phyloP scores from a whole-genome alignment of 352 stramenopile genomes.

The Phytophthora foliorum region DNA sequence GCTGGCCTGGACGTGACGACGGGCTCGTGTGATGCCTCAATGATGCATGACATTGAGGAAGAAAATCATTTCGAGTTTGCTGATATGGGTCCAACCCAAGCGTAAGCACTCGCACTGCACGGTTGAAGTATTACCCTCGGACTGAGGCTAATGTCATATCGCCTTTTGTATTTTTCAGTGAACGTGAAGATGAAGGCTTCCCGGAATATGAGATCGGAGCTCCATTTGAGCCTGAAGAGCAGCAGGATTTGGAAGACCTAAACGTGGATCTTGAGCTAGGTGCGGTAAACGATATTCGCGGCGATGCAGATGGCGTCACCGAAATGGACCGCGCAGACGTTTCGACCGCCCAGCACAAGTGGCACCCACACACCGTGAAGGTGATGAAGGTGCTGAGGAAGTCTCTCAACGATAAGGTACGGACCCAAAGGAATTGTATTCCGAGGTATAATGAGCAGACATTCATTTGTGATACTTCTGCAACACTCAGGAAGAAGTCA shows the following conservation, averaged over 20 bases:
- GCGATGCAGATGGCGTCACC: constrained; percentile 57
- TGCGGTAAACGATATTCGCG: constrained; percentile 80
- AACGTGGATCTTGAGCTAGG: constrained; percentile 87
- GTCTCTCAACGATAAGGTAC: constrained; percentile 73
- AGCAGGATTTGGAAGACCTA: constrained; percentile 67
- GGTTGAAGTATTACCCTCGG: neutral
- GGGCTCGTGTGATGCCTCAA: constrained; percentile 43
- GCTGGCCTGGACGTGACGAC: constrained; percentile 40
- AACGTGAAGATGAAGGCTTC: constrained; percentile 46
- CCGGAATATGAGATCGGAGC: constrained; percentile 67
- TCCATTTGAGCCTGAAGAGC: constrained; percentile 58
- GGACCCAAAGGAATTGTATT: constrained; percentile 20
- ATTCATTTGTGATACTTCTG: neutral
- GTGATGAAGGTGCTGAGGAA: constrained; percentile 92
- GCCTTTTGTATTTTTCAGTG: constrained; percentile 34
- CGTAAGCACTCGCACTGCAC: constrained; percentile 22
- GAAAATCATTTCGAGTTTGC: constrained; percentile 56
- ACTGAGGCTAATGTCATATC: neutral
- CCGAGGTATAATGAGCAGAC: neutral
- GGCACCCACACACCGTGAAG: constrained; percentile 98
- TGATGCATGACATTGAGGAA: constrained; percentile 50
- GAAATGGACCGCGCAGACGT: constrained; percentile 42
- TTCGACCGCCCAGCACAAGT: constrained; percentile 92
- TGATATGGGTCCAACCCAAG: constrained; percentile 36
- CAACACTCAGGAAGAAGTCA: constrained; percentile 58